Evolutionary conservation across 208 protist species (phyloP).

Genomic region (Angomonas deanei): DNA sequence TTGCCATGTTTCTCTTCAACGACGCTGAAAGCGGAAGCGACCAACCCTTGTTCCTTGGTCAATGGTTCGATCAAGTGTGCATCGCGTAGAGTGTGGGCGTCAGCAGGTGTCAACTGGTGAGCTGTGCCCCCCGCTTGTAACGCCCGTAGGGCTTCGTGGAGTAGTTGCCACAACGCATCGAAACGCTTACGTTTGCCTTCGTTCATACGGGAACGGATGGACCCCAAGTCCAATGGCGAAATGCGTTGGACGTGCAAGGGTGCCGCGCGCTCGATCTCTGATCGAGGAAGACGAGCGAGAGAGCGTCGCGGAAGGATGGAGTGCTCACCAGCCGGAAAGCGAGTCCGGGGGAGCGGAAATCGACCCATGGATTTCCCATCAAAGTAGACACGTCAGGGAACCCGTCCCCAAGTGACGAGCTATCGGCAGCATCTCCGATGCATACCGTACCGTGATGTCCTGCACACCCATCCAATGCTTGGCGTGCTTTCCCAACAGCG

Average conservation of each 20-base stretch:
- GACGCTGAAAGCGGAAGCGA: constrained; percentile 9
- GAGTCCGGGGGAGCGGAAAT: not conserved
- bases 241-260: constrained; percentile 1
- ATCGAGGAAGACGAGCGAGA: constrained; percentile 5
- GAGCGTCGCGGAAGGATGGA: constrained; percentile 8
- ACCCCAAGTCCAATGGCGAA: not conserved
- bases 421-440: not conserved
- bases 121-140: no score
- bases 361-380: constrained; percentile 8
- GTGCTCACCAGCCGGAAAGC: not conserved
- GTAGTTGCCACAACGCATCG: not conserved
- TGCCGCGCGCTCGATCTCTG: not conserved
- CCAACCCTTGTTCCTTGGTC: not conserved
- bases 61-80: constrained; percentile 6
- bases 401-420: constrained; percentile 16
- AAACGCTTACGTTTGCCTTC: not conserved
- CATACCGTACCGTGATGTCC: constrained; percentile 15
- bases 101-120: not conserved
- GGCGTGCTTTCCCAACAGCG: constrained; percentile 16
- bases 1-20: constrained; percentile 12
- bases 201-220: not conserved
- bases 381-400: constrained; percentile 11
- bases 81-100: not conserved
- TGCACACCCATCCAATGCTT: not conserved
- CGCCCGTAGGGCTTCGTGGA: no score